Evolutionary conservation across 179 eudicot genomes (phyloP).

Genomic region (Pouteria campechiana): DNA sequence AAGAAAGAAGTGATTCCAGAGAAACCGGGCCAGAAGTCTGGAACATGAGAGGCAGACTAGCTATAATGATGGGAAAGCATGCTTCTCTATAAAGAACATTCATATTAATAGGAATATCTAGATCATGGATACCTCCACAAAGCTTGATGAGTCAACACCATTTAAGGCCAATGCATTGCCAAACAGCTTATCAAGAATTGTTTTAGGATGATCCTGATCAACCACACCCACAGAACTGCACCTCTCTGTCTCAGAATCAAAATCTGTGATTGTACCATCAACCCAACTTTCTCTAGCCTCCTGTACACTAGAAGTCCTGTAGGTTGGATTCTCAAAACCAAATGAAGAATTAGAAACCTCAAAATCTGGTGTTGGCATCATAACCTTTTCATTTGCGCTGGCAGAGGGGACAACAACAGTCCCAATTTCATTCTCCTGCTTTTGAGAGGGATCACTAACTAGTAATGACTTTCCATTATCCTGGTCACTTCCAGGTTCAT

Average conservation of each 20-base stretch:
- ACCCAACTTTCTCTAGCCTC: constrained; percentile 23
- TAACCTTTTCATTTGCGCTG: constrained; percentile 12
- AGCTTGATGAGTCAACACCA: constrained; percentile 16
- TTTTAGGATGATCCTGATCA: constrained; percentile 24
- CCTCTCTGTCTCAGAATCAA: constrained; percentile 20
- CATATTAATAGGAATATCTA: no score
- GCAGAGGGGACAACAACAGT: constrained; percentile 5
- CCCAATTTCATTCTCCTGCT: constrained; percentile 14
- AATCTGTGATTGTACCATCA: constrained; percentile 23
- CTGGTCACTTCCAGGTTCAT: no score
- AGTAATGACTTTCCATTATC: no score
- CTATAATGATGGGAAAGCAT: no score
- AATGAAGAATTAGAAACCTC: constrained; percentile 14
- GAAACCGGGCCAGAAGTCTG: no score
- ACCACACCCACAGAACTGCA: constrained; percentile 25
- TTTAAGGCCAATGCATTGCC: constrained; percentile 31
- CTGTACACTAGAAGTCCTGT: constrained; percentile 15
- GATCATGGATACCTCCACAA: constrained; percentile 54
- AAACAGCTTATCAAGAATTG: constrained; percentile 69
- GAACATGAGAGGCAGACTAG: no score
- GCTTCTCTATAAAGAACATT: no score
- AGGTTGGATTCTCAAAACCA: constrained; percentile 7
- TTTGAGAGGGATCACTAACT: no score
- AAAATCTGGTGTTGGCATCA: constrained; percentile 9
- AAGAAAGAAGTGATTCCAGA: no score